Percentiles rank a stretch among this genome's conserved stretches.
Conservation (phyloP, 495 filamentous ascomycete genomes). For the Penicillium antarcticum region DNA sequence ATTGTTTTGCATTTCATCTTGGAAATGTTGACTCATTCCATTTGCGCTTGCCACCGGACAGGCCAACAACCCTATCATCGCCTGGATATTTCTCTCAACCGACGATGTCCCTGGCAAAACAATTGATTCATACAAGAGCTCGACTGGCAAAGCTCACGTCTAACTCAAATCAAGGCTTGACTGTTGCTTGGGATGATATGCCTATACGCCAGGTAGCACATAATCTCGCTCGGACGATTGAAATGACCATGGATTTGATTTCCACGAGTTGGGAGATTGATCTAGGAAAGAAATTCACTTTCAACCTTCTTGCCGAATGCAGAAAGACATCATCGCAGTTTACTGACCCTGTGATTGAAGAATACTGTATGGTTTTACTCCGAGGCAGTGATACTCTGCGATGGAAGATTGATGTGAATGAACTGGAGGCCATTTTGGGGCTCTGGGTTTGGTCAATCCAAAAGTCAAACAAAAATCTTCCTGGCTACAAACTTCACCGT, state of each 20-base stretch:
- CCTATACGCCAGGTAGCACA: conserved; percentile 27
- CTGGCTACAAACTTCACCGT: conserved; percentile 14
- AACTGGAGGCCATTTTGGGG: conserved; percentile 35
- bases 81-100: conserved; percentile 2
- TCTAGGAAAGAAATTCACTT: conserved; percentile 11
- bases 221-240: conserved; percentile 26
- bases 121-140: conserved; percentile 25
- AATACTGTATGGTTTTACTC: conserved; percentile 17
- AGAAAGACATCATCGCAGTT: neutral
- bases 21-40: conserved; percentile 25
- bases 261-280: conserved; percentile 25
- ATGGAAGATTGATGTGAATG: conserved; percentile 25
- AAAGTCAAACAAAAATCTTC: conserved; percentile 17
- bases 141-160: conserved; percentile 28
- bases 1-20: conserved; percentile 42
- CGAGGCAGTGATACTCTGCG: conserved; percentile 23
- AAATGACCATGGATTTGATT: conserved; percentile 31
- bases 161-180: neutral
- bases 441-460: conserved; percentile 34
- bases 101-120: neutral
- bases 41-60: conserved; percentile 5
- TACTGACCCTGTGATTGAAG: neutral
- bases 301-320: conserved; percentile 23
- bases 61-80: neutral
- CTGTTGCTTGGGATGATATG: conserved; percentile 30